Percentiles rank a stretch among this genome's conserved stretches.
These are phyloP conservation scores for Saxophila tyrrhenica DNA, from an alignment of 495 filamentous ascomycete genomes.

Conservation along the genomic window DNA sequence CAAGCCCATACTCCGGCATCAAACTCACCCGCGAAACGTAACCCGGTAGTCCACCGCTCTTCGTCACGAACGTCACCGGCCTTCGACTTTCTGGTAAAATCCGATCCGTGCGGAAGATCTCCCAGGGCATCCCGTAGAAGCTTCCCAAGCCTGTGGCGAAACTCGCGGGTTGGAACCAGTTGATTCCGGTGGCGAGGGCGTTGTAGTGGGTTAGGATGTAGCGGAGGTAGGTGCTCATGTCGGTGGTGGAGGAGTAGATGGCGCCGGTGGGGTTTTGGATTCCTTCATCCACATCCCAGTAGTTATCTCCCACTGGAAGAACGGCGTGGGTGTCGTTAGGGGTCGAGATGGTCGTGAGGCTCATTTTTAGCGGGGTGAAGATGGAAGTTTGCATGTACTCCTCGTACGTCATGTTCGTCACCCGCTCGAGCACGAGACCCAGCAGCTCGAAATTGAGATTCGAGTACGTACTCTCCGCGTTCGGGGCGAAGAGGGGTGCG, in stretches of 20 bases:
- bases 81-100: conserved; percentile 20
- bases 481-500: conserved; percentile 27
- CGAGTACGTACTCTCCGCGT: conserved; percentile 28
- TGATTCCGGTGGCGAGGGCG: conserved; percentile 23
- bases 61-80: conserved; percentile 26
- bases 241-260: conserved; percentile 25
- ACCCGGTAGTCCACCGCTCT: conserved; percentile 23
- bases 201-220: conserved; percentile 30
- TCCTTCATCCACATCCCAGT: conserved; percentile 28
- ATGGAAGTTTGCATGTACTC: conserved; percentile 25
- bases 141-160: conserved; percentile 13
- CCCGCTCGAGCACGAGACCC: conserved; percentile 25
- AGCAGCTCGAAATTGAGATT: conserved; percentile 28
- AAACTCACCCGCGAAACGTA: conserved; percentile 22
- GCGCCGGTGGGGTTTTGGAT: conserved; percentile 27
- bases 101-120: conserved; percentile 26
- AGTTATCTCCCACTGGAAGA: conserved; percentile 22
- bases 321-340: conserved; percentile 27
- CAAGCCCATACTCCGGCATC: conserved; percentile 29
- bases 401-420: conserved; percentile 22
- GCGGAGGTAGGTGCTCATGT: conserved; percentile 25
- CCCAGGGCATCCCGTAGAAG: conserved; percentile 32
- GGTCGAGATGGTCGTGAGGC: conserved; percentile 16
- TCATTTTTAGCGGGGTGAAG: conserved; percentile 25
- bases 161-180: conserved; percentile 27